Base-by-base conservation (phyloP, 768 basidiomycete species). In the Podaxis sp. region DNA sequence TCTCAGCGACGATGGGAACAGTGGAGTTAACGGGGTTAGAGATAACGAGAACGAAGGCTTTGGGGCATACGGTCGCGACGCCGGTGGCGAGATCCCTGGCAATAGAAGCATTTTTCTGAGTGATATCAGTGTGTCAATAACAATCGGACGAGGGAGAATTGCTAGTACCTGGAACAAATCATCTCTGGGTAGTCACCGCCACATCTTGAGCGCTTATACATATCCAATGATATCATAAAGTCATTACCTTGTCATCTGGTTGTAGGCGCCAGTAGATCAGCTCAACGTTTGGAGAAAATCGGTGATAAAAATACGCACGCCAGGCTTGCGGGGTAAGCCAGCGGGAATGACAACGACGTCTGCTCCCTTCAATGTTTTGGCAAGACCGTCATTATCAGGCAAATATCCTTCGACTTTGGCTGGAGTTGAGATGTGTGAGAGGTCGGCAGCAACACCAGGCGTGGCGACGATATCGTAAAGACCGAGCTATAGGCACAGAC, bases 11-110 rank as follows among this genome's bases (percentile, higher is more conserved):
- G 70, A 99, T 93, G 51, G 97, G 97, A 40, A 98, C 96, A 40
- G 97, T 98, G 46, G 96, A 98, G 85, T 99, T 98, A 72, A 99
- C 96, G 35, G 97, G 97, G 81, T 99, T 99, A 67, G 97, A 96
- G 74, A 99, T 98, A 66, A 99, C 95, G 52, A 95, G 85, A 48
- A 98, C 85, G 68, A 90, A 89, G 21, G 97, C 97, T 70, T 94
- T 95, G 62, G 96, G 96, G 46, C 86, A 85, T 52, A 76, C 71
- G 14, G 82, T 86, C 14, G 96, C 95, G 68, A 95, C 91, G 35
- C 91, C 95, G 37, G 85, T 89, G 14, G 95, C 96, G 61, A 99
- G 86, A 69, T 93, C 93, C 67, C 88, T 88, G 61, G 98, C 91
- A 72, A 99, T 99, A 50, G 94, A 94, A 59, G 93, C 97, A 76